Base-by-base conservation (phyloP, 768 basidiomycete species). In the Termitomyces sp. region DNA sequence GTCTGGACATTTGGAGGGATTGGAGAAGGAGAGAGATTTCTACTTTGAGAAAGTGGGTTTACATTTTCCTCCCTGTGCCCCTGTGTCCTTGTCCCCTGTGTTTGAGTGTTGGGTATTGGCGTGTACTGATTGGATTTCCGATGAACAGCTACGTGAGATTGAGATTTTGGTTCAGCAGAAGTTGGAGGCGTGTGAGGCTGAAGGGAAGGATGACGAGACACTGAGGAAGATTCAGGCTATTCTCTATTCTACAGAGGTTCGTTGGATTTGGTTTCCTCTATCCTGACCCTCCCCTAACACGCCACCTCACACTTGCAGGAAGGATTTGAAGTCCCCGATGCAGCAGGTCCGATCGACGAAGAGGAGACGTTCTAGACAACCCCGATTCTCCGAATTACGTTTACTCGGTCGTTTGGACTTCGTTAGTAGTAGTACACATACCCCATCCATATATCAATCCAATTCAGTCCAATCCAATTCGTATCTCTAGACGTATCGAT, bases 1-100 rank as follows among this genome's bases (percentile, higher is more conserved):
- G 79, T 84, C 85, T 39, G 73, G 79, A 0, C 90, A 93, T 69
- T 78, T 97, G 65, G 94, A 96, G 71, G 92, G 92, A 1, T 78
- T 98, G 42, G 95, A 98, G 81, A 98, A 95, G 79, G 97, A 99
- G 76, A 80, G 96, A 50, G 96, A 98, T 73, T 98, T 99, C 75
- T 99, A 99, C 76, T 99, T 98, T 74, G 88, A 91, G 69, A 99
- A 98, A 86, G 96, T 96, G 66, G 51, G 81, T 68, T 33, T 36
- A 9, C 44, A 11, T 32, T 32, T 32, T 7, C n/a, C 7, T 44
- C 4, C 28, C 4, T 44, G 9, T 20, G n/a, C 20, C 8, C 9
- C 28, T 28, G 28, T 28, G 28, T 28, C 28, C 15, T 1, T 35
- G 11, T 40, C 58, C n/a, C 28, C 28, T 42, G 24, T 50, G 50